A percentile compares a stretch with the other conserved stretches of the same genome.
These are phyloP conservation scores for Phaeomoniella chlamydospora DNA, from an alignment of 2,329 filamentous ascomycete species.

Conservation along the genomic window DNA sequence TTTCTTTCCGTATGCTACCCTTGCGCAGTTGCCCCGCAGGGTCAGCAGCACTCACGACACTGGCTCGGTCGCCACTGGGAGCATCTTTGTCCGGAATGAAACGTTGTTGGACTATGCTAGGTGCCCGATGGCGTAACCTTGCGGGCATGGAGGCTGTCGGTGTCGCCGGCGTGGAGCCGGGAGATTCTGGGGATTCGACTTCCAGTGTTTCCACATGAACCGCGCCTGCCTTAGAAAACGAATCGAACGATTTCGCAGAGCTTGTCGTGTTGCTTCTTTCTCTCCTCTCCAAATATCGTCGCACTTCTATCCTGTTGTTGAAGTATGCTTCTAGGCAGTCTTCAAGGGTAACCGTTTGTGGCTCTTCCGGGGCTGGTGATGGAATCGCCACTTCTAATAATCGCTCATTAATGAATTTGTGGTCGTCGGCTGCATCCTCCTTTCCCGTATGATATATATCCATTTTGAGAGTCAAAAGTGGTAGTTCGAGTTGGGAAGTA, in stretches of 20 bases:
- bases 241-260: constrained; percentile 24
- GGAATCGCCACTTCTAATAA: constrained; percentile 86
- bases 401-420: constrained; percentile 87
- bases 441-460: constrained; percentile 88
- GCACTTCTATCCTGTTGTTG: constrained; percentile 83
- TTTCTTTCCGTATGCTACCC: constrained; percentile 52
- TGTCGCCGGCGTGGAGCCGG: constrained; percentile 14
- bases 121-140: constrained; percentile 14
- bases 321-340: constrained; percentile 91
- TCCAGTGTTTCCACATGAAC: constrained; percentile 28
- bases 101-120: constrained; percentile 28
- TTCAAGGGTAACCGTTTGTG: constrained; percentile 63
- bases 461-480: constrained; percentile 79
- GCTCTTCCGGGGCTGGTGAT: constrained; percentile 41
- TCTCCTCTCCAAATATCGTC: constrained; percentile 54
- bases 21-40: constrained; percentile 14
- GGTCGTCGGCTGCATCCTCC: constrained; percentile 69
- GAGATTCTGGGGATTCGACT: constrained; percentile 15
- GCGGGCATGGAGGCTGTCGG: constrained; percentile 13
- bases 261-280: constrained; percentile 42
- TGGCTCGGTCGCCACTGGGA: constrained; percentile 21
- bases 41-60: constrained; percentile 16
- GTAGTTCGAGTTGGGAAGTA: constrained; percentile 75
- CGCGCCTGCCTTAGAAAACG: constrained; percentile 19
- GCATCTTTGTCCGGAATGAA: constrained; percentile 28